These are phyloP conservation scores for Xylariaceae sp. DNA, from an alignment of 2,329 filamentous ascomycete genomes.

Conservation along the genomic window DNA sequence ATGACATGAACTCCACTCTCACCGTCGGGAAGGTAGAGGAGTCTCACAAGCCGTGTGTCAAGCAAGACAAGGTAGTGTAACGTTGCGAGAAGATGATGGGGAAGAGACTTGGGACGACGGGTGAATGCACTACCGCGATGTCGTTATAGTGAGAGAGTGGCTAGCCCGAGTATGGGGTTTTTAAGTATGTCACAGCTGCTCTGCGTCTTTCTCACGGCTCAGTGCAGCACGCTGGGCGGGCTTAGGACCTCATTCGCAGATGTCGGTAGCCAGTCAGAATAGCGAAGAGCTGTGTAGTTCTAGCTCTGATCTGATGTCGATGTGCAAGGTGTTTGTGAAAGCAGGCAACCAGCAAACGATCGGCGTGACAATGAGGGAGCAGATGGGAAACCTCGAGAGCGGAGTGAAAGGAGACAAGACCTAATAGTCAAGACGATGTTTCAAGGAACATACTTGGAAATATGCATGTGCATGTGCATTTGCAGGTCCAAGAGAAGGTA, in stretches of 20 bases:
- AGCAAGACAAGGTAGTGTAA: conserved; percentile 40
- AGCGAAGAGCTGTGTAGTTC: not conserved
- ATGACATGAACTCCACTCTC: conserved; percentile 49
- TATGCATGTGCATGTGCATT: not conserved
- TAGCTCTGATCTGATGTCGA: conserved; percentile 25
- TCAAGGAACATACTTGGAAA: too few relatives aligned
- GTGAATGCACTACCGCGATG: conserved; percentile 6
- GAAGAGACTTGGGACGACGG: conserved; percentile 10
- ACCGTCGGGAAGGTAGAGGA: conserved; percentile 43
- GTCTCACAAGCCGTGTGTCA: conserved; percentile 44
- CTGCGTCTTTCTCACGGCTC: conserved; percentile 20
- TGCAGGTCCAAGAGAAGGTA: not conserved
- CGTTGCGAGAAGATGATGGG: conserved; percentile 23
- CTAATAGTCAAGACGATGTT: too few relatives aligned
- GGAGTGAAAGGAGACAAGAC: too few relatives aligned
- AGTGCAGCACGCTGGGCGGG: conserved; percentile 22
- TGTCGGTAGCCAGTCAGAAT: conserved; percentile 27
- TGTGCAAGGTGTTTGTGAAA: conserved; percentile 12
- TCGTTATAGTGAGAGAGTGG: not conserved
- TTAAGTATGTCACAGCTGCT: conserved; percentile 12
- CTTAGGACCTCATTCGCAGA: conserved; percentile 15
- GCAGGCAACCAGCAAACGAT: conserved; percentile 16
- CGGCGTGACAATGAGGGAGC: not conserved
- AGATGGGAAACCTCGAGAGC: too few relatives aligned
- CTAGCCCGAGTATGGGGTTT: not conserved